Evolutionary conservation across 1,139 yeast genomes (phyloP).

Genomic region (Lodderomyces parapsilosis): DNA sequence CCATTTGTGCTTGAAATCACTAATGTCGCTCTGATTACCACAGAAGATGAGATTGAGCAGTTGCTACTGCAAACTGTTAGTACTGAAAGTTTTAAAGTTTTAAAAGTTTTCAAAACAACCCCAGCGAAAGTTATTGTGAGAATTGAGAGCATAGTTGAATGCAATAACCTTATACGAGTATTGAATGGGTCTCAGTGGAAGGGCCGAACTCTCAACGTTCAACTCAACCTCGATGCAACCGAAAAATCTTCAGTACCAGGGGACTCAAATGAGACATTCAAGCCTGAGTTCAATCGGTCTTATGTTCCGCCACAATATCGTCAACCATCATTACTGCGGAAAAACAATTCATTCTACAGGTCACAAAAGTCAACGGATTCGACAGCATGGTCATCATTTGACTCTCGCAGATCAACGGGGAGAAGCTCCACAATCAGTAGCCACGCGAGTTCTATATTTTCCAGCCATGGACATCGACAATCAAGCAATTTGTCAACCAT

Average conservation of each 20-base stretch:
- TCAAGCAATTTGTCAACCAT: slow-evolving; percentile 14
- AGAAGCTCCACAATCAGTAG: slow-evolving; percentile 14
- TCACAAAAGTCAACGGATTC: background rate
- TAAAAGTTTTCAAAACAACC: background rate
- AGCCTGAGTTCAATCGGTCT: slow-evolving; percentile 1
- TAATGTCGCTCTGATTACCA: background rate
- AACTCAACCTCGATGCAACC: background rate
- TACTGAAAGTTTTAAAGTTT: background rate
- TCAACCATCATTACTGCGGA: slow-evolving; percentile 1
- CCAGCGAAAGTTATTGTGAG: background rate
- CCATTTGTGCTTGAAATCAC: slow-evolving; percentile 4
- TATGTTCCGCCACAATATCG: slow-evolving; percentile 2
- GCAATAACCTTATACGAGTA: slow-evolving; percentile 2
- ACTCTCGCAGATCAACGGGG: slow-evolving; percentile 7
- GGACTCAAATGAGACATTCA: background rate
- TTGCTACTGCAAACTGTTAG: background rate
- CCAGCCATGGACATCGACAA: slow-evolving; percentile 5
- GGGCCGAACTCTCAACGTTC: slow-evolving; percentile 1
- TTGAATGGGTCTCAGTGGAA: slow-evolving; percentile 1
- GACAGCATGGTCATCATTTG: slow-evolving; percentile 2
- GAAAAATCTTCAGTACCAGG: background rate
- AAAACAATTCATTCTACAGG: background rate
- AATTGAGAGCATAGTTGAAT: slow-evolving; percentile 3
- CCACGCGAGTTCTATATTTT: slow-evolving; percentile 7
- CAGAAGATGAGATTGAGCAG: background rate